These are phyloP conservation scores for Lachnellula hyalina DNA, from an alignment of 2,329 filamentous ascomycete species.

Conservation along the genomic window DNA sequence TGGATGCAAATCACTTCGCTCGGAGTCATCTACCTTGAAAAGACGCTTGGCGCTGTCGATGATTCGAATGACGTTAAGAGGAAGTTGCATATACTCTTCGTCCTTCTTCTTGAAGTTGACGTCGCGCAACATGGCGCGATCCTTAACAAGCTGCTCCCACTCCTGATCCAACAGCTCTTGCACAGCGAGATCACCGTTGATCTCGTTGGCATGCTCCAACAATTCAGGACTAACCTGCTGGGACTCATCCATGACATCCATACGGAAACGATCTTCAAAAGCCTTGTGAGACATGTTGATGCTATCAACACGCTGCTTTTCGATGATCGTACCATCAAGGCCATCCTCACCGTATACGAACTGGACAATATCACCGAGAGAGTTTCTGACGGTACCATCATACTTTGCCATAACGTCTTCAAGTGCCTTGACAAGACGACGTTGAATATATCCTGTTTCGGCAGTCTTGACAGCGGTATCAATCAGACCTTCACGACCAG, in stretches of 20 bases:
- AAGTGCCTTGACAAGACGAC: conserved; percentile 93
- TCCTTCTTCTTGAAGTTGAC: conserved; percentile 65
- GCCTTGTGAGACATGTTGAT: conserved; percentile 85
- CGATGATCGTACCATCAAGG: conserved; percentile 86
- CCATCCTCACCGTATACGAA: conserved; percentile 97
- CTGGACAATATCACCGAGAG: conserved; percentile 81
- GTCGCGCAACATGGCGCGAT: conserved; percentile 68
- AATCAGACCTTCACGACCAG: conserved; percentile 94
- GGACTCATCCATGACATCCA: conserved; percentile 78
- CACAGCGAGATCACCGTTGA: conserved; percentile 79
- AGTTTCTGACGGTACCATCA: conserved; percentile 91
- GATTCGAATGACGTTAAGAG: conserved; percentile 85
- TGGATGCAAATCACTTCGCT: conserved; percentile 84
- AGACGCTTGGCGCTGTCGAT: conserved; percentile 85
- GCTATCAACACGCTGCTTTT: conserved; percentile 97
- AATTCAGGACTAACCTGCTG: conserved; percentile 59
- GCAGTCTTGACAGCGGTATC: conserved; percentile 99
- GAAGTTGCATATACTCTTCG: conserved; percentile 82
- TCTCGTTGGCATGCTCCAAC: conserved; percentile 80
- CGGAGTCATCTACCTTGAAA: conserved; percentile 81
- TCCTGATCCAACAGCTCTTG: conserved; percentile 86
- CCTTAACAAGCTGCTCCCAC: conserved; percentile 70
- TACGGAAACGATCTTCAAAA: conserved; percentile 75
- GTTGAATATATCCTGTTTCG: conserved; percentile 98
- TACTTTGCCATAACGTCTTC: conserved; percentile 93